Conservation (phyloP, 2,329 filamentous ascomycete genomes). For the Cytospora leucostoma region DNA sequence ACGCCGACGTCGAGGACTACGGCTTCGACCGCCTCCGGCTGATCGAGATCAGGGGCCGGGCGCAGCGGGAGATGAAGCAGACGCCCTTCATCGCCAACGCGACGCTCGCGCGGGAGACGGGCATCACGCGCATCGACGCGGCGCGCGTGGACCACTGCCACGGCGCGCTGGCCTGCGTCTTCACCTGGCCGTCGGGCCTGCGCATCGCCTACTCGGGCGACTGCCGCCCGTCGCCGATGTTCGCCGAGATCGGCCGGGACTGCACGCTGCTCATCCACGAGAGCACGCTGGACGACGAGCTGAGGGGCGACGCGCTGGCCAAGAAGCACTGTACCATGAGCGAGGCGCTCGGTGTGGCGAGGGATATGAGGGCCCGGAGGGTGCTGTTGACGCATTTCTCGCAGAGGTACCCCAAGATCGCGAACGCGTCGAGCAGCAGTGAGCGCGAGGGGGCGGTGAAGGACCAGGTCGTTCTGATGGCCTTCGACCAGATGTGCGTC, state of each 20-base stretch:
- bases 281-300: constrained; percentile 91
- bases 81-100: constrained; percentile 38
- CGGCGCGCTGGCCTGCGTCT: constrained; percentile 71
- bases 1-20: constrained; percentile 74
- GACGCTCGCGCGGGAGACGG: constrained; percentile 45
- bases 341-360: constrained; percentile 79
- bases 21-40: constrained; percentile 60
- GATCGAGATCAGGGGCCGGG: constrained; percentile 29
- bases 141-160: constrained; percentile 76
- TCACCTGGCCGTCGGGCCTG: constrained; percentile 78
- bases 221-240: constrained; percentile 74
- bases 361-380: constrained; percentile 75
- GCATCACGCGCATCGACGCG: constrained; percentile 67
- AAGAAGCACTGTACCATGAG: constrained; percentile 91
- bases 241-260: constrained; percentile 69
- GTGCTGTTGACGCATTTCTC: constrained; percentile 93
- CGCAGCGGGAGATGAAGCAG: constrained; percentile 11
- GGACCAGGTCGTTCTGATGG: constrained; percentile 66
- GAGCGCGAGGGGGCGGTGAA: constrained; percentile 38
- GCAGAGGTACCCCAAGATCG: constrained; percentile 83
- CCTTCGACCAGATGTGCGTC: constrained; percentile 78
- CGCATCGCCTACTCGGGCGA: constrained; percentile 94
- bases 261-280: constrained; percentile 91
- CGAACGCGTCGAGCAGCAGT: constrained; percentile 27
- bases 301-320: constrained; percentile 72